Base-by-base conservation (phyloP, 768 basidiomycete species). In the Megacollybia marginata region DNA sequence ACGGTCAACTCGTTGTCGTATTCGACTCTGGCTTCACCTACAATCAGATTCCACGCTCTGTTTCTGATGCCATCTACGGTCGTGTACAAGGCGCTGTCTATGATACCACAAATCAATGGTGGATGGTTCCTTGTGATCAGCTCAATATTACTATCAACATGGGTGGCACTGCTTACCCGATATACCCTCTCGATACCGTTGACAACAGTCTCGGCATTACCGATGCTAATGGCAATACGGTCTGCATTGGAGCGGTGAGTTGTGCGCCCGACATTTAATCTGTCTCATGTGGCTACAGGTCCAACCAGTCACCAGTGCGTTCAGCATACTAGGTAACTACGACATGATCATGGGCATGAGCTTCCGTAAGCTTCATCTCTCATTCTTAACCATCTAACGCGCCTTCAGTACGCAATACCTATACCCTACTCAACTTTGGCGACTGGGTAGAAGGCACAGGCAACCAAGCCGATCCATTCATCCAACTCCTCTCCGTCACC, bases 321-420 rank as follows among this genome's bases (percentile, higher is more conserved):
- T 89, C 67, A 83, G 84, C 68, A 54, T 88, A 38, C 74, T 86
- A 23, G 84, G 86, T 54, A 74, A 84, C 60, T 91, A 86, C 54
- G 88, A 91, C 56, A 82, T 89, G 73, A 87, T 90, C 57, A 73
- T 89, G 45, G 88, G 88, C 54, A 88, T 88, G 85, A 76, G 75
- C 48, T 88, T 90, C 69, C 50, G 87, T 89, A 65, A 8, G 34
- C 40, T 34, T 33, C 28, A 9, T 46, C 31, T 16, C 2, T 15
- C 15, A 32, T 34, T 35, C 9, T n/a, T 33, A 19, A 19, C 23
- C 42, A 42, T 44, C 57, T 33, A 62, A 44, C 10, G 42, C 15
- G 10, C 44, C 43, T 46, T 23, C 54, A 90, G 88, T 91, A 53
- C 84, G 88, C 12, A 91, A 88, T 57, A 68, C 74, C 1, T 90